A percentile compares a stretch with the other conserved stretches of the same genome.
phyloP scores from a whole-genome alignment of 2,329 filamentous ascomycete species.

The Stachybotrys elegans region DNA sequence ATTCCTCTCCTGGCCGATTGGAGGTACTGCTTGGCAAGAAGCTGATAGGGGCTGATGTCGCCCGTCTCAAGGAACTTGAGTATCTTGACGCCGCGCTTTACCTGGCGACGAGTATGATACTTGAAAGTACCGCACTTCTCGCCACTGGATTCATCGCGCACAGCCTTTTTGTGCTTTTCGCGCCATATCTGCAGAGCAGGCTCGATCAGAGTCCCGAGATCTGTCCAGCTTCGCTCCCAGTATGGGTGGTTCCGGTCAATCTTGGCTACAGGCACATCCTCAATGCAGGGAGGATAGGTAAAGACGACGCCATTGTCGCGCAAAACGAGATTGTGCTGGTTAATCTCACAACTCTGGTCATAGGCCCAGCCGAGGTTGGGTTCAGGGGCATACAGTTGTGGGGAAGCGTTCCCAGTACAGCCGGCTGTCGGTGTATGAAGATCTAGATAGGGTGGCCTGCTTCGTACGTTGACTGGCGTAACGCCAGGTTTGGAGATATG shows the following conservation, averaged over 20 bases:
- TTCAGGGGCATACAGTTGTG: no score
- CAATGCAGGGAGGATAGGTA: slow-evolving; percentile 45
- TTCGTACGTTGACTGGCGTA: slow-evolving; percentile 24
- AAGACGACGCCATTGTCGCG: slow-evolving; percentile 44
- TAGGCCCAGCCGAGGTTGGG: no score
- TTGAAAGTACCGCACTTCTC: slow-evolving; percentile 35
- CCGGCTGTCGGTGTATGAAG: no score
- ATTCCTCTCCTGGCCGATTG: slow-evolving; percentile 32
- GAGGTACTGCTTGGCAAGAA: slow-evolving; percentile 48
- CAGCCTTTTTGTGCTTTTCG: slow-evolving; percentile 36
- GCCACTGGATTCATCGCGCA: slow-evolving; percentile 24
- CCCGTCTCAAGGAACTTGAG: slow-evolving; percentile 45
- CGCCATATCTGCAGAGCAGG: slow-evolving; percentile 42
- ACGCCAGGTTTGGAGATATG: no score
- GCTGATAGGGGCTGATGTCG: slow-evolving; percentile 52
- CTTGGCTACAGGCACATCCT: slow-evolving; percentile 47
- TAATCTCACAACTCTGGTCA: no score
- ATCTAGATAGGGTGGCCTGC: no score
- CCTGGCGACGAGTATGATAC: slow-evolving; percentile 50
- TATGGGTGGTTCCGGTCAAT: slow-evolving; percentile 46
- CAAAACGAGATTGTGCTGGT: slow-evolving; percentile 36
- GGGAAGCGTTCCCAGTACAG: no score
- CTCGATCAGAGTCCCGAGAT: slow-evolving; percentile 36
- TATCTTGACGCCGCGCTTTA: slow-evolving; percentile 50
- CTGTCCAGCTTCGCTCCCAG: slow-evolving; percentile 50